phyloP scores from a whole-genome alignment of 2,329 filamentous ascomycete genomes.

The Zasmidium angulare region DNA sequence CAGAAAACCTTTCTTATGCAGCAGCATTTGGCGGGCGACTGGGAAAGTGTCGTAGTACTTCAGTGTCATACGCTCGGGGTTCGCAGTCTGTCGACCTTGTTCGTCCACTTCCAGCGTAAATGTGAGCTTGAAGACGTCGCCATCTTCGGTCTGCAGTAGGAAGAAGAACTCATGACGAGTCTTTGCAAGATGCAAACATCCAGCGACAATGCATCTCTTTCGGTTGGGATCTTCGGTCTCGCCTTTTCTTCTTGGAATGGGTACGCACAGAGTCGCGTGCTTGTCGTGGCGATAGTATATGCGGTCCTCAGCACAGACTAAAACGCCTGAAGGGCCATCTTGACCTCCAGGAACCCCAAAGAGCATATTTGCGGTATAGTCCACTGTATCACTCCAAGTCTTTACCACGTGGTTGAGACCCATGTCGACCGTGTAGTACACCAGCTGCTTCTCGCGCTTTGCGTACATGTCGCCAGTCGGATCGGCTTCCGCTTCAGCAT shows the following conservation, averaged over 20 bases:
- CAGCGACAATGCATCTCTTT: conserved; percentile 81
- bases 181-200: conserved; percentile 97
- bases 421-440: conserved; percentile 96
- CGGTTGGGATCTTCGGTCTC: conserved; percentile 88
- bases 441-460: conserved; percentile 83
- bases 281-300: conserved; percentile 98
- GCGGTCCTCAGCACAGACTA: conserved; percentile 91
- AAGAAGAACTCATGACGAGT: conserved; percentile 85
- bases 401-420: conserved; percentile 96
- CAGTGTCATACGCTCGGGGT: conserved; percentile 81
- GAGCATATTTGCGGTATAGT: conserved; percentile 81
- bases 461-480: conserved; percentile 77
- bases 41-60: conserved; percentile 99
- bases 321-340: conserved; percentile 89
- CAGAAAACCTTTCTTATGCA: conserved; percentile 92
- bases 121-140: conserved; percentile 96
- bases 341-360: conserved; percentile 94
- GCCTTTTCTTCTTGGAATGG: conserved; percentile 82
- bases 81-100: conserved; percentile 73
- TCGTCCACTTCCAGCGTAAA: conserved; percentile 86
- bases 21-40: conserved; percentile 80
- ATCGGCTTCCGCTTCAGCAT: conserved; percentile 87
- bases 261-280: conserved; percentile 81
- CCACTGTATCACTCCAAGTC: conserved; percentile 93
- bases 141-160: conserved; percentile 90